Base-by-base conservation (phyloP, 148 eudicot species). In the Silene latifolia region DNA sequence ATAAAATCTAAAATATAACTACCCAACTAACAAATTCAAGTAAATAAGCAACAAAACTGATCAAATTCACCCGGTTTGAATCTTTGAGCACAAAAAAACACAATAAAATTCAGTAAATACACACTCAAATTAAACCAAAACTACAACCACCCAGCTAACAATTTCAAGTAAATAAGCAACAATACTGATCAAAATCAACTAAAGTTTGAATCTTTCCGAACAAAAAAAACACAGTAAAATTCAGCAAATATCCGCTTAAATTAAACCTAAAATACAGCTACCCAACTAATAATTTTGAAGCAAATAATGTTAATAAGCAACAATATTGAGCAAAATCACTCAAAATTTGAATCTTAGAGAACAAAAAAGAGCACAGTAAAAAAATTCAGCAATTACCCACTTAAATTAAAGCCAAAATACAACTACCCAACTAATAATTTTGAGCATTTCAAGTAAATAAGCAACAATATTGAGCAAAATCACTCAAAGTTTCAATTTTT, bases 381-480 rank as follows among this genome's bases (percentile, higher is more conserved):
- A 32, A 32, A 39, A 58, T 24, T 62, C 14, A 62, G 72, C 72
- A 71, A 17, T 14, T 39, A 75, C 79, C 79, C 80, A 81, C 60
- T 61, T 54, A 60, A 69, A 48, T 77, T 77, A 53, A 46, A 53
- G 47, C 32, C 27, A 71, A 76, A 8, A 25, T 17, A 77, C 24
- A 77, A 74, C 11, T 7, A 69, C 83, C 83, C 83, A 77, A 73
- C 76, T 77, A 59, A 68, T 5, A 77, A 51, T 4, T 53, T n/a
- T n/a, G n/a, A n/a, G n/a, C n/a, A n/a, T n/a, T n/a, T 20, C 44
- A 72, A 73, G 23, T 72, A 72, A 15, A 67, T 27, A 71, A 64
- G 71, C 79, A 76, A 32, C 44, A 67, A 67, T 15, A 24, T 2
- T 12, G n/a, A 12, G 21, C 17, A 56, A 67, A 69, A 35, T 67